Evolutionary conservation across 2,329 filamentous ascomycete species (phyloP), one percentile per base, ranked within the genome.

Genomic region (Fusarium proliferatum): DNA sequence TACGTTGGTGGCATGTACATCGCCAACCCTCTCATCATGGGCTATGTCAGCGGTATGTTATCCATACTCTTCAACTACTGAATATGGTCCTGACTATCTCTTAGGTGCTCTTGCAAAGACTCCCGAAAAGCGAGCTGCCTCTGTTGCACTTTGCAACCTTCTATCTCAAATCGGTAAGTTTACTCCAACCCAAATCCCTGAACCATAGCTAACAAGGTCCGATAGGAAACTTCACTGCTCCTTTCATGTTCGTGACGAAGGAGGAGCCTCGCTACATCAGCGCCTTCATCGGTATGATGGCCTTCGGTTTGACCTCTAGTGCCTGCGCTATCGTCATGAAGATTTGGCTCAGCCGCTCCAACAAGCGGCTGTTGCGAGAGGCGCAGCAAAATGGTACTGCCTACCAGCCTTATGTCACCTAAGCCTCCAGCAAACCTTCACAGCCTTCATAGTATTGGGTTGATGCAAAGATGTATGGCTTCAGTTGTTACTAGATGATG

Each of bases 271-370:
- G 64, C 9, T 67, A 67, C 2, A 33, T 67, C 23, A 67, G 64
- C 34, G 64, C 64, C 26, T 67, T 67, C 19, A 67, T 67, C 7
- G 64, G 64, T 2, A 67, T 67, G 64, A 67, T 67, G 64, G 63
- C 64, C 6, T 60, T 67, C 4, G 64, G 64, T 12, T 41, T 67
- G 1, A 23, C 64, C 0, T 67, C 64, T 0, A 52, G 53, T 26
- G 64, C 63, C 9, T 67, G 64, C 8, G 64, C 64, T 5, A 38
- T 67, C 5, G 28, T 21, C 2, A 58, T 67, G 45, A 67, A 67
- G 64, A 51, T 67, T 10, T 67, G 64, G 64, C 64, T 67, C 2
- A 36, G 41, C 9, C 57, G 63, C 1, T 67, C 63, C 12, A 67
- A 67, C 28, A 67, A 67, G 64, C 21, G 64, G 8, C 13, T 67